Evolutionary conservation across 345 rosid species (phyloP).

Genomic region (Gossypium australe): DNA sequence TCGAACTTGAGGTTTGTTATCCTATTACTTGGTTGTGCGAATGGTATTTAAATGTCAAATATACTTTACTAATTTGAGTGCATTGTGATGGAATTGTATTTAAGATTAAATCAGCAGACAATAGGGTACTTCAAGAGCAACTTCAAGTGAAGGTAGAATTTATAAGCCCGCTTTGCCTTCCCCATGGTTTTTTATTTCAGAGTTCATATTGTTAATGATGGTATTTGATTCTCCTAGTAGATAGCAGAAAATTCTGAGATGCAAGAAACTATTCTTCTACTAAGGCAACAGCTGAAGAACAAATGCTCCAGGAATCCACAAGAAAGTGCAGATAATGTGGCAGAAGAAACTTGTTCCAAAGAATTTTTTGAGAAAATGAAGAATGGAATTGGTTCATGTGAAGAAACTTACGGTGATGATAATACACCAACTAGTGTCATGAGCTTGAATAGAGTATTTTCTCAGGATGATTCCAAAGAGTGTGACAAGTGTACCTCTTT

Average conservation of each 20-base stretch:
- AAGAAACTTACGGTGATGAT: constrained; percentile 39
- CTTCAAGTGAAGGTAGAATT: constrained; percentile 54
- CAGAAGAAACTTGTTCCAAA: constrained; percentile 13
- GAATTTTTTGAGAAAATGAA: constrained; percentile 14
- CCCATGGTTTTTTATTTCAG: neutral
- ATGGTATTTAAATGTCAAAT: constrained; percentile 8
- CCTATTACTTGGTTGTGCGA: constrained; percentile 7
- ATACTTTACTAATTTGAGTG: constrained; percentile 15
- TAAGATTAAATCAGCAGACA: constrained; percentile 67
- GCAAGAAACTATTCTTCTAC: constrained; percentile 56
- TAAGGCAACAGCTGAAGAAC: constrained; percentile 46
- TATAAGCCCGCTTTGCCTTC: constrained; percentile 7
- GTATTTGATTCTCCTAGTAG: constrained; percentile 26
- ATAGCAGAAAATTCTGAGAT: constrained; percentile 48
- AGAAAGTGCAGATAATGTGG: constrained; percentile 28
- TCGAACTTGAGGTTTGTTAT: constrained; percentile 66
- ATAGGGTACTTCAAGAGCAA: constrained; percentile 67
- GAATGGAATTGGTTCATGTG: constrained; percentile 26
- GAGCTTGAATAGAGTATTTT: constrained; percentile 57
- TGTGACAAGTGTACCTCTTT: constrained; percentile 27
- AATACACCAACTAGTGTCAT: constrained; percentile 57
- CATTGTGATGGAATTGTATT: constrained; percentile 14
- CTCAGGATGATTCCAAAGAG: constrained; percentile 54
- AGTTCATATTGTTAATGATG: neutral
- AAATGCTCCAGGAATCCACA: constrained; percentile 25